Evolutionary conservation across 768 basidiomycete species (phyloP).

Genomic region (Lyophyllum semitale): DNA sequence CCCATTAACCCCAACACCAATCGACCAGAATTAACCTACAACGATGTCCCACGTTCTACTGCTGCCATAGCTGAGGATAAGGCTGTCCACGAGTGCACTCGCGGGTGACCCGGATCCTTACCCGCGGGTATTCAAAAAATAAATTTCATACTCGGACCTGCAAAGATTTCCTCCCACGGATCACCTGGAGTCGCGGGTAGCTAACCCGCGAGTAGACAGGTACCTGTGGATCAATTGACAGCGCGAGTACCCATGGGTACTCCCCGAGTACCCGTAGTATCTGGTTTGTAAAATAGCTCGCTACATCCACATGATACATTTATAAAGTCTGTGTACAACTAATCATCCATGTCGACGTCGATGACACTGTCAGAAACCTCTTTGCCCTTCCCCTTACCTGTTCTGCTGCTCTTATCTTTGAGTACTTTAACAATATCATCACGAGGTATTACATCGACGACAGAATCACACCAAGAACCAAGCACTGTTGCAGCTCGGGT

Average conservation of each 20-base stretch:
- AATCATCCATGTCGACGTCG: background rate
- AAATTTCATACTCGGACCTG: background rate
- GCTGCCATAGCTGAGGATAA: background rate
- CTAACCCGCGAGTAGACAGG: background rate
- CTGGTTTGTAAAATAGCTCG: too few species aligned
- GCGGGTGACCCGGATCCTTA: too few species aligned
- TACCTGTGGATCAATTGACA: background rate
- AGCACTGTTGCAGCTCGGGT: background rate
- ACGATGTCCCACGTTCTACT: background rate
- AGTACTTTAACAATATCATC: constrained; percentile 3
- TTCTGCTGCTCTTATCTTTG: constrained; percentile 3
- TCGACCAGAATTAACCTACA: background rate
- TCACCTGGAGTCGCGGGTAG: background rate
- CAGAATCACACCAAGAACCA: background rate
- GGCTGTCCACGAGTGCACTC: background rate
- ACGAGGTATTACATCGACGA: constrained; percentile 3
- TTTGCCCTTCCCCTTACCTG: constrained; percentile 1
- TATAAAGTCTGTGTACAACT: background rate
- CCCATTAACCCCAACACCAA: background rate
- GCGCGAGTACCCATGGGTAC: background rate
- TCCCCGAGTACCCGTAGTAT: background rate
- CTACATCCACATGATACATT: too few species aligned
- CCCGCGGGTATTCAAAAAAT: background rate
- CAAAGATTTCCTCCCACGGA: background rate
- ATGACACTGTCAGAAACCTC: background rate